Percentiles rank a stretch among this genome's conserved stretches.
These are phyloP conservation scores for Tricholoma hemisulphureum DNA, from an alignment of 768 basidiomycete genomes.

Conservation along the genomic window DNA sequence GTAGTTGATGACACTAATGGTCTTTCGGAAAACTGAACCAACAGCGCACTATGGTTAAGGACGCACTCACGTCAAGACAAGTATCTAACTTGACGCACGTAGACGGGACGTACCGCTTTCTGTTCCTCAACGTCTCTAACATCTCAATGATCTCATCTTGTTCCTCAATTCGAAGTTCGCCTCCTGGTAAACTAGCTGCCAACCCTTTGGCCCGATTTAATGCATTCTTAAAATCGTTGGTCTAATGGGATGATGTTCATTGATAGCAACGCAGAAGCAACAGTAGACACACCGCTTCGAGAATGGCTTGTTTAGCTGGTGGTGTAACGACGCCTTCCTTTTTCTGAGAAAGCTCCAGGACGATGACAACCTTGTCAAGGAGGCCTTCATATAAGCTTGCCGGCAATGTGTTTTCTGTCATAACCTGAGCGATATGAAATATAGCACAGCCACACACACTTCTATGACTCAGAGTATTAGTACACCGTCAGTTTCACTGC, in stretches of 20 bases:
- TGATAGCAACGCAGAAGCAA: neutral
- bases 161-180: slow-evolving; percentile 65
- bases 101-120: slow-evolving; percentile 50
- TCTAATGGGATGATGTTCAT: slow-evolving; percentile 37
- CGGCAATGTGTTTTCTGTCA: slow-evolving; percentile 40
- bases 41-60: slow-evolving; percentile 43
- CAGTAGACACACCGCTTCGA: slow-evolving; percentile 54
- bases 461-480: neutral
- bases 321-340: slow-evolving; percentile 53
- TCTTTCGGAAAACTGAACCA: slow-evolving; percentile 49
- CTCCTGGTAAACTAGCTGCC: slow-evolving; percentile 62
- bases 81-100: neutral
- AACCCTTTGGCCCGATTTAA: slow-evolving; percentile 59
- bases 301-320: slow-evolving; percentile 62
- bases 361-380: slow-evolving; percentile 55
- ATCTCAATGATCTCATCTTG: slow-evolving; percentile 71
- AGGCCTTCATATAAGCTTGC: slow-evolving; percentile 54
- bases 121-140: slow-evolving; percentile 60
- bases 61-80: neutral
- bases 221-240: slow-evolving; percentile 65
- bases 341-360: slow-evolving; percentile 60
- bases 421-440: neutral
- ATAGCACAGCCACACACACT: neutral
- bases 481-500: slow-evolving; percentile 15
- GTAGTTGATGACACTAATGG: slow-evolving; percentile 34